These are phyloP conservation scores for Bombardia bombarda DNA, from an alignment of 495 filamentous ascomycete genomes.

Conservation along the genomic window DNA sequence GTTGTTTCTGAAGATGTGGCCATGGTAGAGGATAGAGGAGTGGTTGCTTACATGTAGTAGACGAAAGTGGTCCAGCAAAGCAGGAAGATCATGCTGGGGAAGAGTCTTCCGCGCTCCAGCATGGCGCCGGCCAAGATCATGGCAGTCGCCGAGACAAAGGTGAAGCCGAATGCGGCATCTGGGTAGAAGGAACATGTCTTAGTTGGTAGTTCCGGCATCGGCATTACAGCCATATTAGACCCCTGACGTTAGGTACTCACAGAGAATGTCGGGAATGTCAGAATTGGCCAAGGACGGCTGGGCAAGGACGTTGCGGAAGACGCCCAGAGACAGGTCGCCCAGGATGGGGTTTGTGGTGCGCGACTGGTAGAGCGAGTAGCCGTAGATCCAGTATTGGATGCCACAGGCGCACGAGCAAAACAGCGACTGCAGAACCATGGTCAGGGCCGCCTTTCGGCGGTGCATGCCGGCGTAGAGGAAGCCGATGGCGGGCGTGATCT, in stretches of 20 bases:
- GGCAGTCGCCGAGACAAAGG: slow-evolving; percentile 14
- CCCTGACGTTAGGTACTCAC: slow-evolving; percentile 47
- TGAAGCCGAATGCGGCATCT: slow-evolving; percentile 8
- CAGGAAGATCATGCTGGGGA: slow-evolving; percentile 80
- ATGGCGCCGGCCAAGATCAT: slow-evolving; percentile 20
- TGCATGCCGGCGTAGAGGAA: slow-evolving; percentile 96
- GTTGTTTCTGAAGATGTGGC: background rate
- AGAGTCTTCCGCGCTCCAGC: slow-evolving; percentile 66
- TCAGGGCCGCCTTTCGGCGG: slow-evolving; percentile 85
- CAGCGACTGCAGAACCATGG: slow-evolving; percentile 84
- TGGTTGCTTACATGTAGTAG: slow-evolving; percentile 35
- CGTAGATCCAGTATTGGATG: slow-evolving; percentile 99
- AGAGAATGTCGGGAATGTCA: slow-evolving; percentile 72
- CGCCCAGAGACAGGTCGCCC: slow-evolving; percentile 75
- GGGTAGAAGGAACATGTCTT: background rate
- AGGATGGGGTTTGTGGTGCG: slow-evolving; percentile 75
- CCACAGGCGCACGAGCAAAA: slow-evolving; percentile 77
- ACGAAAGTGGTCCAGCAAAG: slow-evolving; percentile 83
- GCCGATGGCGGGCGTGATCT: slow-evolving; percentile 69
- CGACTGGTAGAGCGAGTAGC: slow-evolving; percentile 87
- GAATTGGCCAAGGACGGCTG: slow-evolving; percentile 65
- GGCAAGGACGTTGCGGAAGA: slow-evolving; percentile 64
- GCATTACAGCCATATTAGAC: too few species aligned
- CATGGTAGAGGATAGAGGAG: background rate
- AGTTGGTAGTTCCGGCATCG: background rate